Evolutionary conservation across 108 stramenopile genomes (phyloP).

Genomic region (Stephanodiscus minutulus): DNA sequence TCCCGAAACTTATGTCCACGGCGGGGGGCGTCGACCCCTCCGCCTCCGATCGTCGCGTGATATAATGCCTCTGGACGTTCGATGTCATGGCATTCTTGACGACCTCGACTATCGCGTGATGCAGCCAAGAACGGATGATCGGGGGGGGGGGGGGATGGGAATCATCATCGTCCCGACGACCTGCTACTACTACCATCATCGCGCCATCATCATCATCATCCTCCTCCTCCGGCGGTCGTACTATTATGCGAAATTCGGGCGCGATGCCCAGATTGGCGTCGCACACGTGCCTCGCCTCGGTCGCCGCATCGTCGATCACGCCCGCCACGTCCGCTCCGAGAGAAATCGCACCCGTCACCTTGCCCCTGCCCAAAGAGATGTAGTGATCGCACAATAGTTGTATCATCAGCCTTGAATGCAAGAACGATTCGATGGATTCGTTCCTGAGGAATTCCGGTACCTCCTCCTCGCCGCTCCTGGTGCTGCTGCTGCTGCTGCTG

Average conservation of each 20-base stretch:
- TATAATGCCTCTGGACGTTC: constrained; percentile 47
- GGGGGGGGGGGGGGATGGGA: constrained; percentile 53
- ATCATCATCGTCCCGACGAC: constrained; percentile 11
- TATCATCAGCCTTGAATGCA: constrained; percentile 55
- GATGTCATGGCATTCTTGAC: constrained; percentile 78
- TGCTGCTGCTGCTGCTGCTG: too few species aligned
- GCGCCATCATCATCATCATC: neutral
- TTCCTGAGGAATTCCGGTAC: neutral
- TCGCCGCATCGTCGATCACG: constrained; percentile 61
- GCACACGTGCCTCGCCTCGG: constrained; percentile 71
- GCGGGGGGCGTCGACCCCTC: constrained; percentile 22
- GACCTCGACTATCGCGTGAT: constrained; percentile 78
- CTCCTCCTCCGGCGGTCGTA: neutral
- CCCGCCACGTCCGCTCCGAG: constrained; percentile 43
- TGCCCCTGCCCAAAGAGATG: constrained; percentile 46
- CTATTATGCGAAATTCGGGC: constrained; percentile 47
- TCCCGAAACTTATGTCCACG: constrained; percentile 25
- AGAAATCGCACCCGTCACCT: constrained; percentile 55
- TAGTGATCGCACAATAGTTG: constrained; percentile 77
- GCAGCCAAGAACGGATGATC: constrained; percentile 77
- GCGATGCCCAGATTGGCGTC: constrained; percentile 64
- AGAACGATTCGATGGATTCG: constrained; percentile 35
- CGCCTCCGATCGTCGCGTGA: neutral
- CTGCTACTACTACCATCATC: neutral
- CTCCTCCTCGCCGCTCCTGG: neutral